Conservation (phyloP, 768 basidiomycete genomes). For the Rhodotorula diobovata region DNA sequence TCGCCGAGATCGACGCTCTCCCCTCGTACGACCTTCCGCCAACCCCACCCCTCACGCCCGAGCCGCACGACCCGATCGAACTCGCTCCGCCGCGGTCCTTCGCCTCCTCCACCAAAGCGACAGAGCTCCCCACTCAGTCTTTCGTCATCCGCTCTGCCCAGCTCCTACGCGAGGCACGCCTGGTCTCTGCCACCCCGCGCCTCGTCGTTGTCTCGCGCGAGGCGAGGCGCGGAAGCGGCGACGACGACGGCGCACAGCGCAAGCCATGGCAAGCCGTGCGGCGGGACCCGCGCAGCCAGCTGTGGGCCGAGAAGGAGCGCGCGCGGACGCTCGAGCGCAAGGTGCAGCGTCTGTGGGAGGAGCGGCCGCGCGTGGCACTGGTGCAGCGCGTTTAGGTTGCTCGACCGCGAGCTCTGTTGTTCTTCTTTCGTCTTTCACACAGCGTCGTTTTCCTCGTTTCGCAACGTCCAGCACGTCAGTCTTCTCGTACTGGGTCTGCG, state of each 20-base stretch:
- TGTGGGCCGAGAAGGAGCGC: constrained; percentile 37
- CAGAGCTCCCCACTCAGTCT: constrained; percentile 36
- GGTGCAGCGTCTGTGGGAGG: constrained; percentile 11
- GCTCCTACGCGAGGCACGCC: constrained; percentile 82
- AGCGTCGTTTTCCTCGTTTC: not conserved
- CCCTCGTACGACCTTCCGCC: constrained; percentile 57
- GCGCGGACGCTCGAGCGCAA: constrained; percentile 18
- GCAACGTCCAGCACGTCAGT: not conserved
- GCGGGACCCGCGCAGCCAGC: constrained; percentile 36
- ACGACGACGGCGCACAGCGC: not conserved
- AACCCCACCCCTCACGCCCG: constrained; percentile 66
- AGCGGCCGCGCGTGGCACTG: not conserved
- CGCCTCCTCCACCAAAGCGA: constrained; percentile 29
- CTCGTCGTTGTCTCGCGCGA: constrained; percentile 67
- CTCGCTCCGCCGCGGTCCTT: constrained; percentile 3
- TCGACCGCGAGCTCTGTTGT: not conserved
- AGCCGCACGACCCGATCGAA: constrained; percentile 21
- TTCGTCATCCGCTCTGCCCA: constrained; percentile 76
- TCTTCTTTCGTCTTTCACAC: not conserved
- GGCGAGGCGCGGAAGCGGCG: not conserved
- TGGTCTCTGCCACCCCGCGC: constrained; percentile 71
- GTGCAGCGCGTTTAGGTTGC: not conserved
- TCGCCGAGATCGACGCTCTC: constrained; percentile 75
- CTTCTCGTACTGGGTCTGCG: too few species aligned
- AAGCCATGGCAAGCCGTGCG: constrained; percentile 15